phyloP scores from a whole-genome alignment of 257 asterid species.

The Forsythia suspensa region DNA sequence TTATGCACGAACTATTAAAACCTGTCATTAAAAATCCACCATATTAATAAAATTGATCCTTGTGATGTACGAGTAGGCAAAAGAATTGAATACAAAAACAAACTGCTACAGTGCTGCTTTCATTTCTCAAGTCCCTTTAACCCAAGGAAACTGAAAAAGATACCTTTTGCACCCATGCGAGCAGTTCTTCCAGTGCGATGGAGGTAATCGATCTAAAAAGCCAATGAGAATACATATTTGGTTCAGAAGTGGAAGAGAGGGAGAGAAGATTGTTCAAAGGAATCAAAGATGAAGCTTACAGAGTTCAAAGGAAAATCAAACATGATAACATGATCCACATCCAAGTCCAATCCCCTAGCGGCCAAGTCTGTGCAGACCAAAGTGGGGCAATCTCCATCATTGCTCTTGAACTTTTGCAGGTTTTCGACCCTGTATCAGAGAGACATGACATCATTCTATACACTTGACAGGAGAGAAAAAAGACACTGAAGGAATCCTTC shows the following conservation, averaged over 20 bases:
- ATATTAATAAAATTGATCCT: background rate
- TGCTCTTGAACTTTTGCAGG: slow-evolving; percentile 75
- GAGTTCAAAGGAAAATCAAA: slow-evolving; percentile 93
- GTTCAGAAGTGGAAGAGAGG: slow-evolving; percentile 4
- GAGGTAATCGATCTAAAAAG: slow-evolving; percentile 81
- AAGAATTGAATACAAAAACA: background rate
- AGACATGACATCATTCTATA: slow-evolving; percentile 13
- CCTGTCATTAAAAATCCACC: background rate
- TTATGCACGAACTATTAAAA: background rate
- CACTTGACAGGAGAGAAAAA: background rate
- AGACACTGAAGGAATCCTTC: background rate
- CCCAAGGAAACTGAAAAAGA: background rate
- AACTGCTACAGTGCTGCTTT: background rate
- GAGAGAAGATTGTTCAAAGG: background rate
- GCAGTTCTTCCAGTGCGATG: slow-evolving; percentile 99
- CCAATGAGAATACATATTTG: slow-evolving; percentile 10
- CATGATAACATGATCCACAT: slow-evolving; percentile 98
- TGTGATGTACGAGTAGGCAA: background rate
- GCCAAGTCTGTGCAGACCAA: slow-evolving; percentile 98
- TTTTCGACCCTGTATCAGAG: slow-evolving; percentile 62
- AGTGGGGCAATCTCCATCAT: slow-evolving; percentile 96
- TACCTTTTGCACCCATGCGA: slow-evolving; percentile 99
- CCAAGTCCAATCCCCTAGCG: slow-evolving; percentile 98
- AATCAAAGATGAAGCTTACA: slow-evolving; percentile 46
- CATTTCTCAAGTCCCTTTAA: background rate